These are phyloP conservation scores for Phialophora verrucosa DNA, from an alignment of 2,329 filamentous ascomycete species.

Conservation along the genomic window DNA sequence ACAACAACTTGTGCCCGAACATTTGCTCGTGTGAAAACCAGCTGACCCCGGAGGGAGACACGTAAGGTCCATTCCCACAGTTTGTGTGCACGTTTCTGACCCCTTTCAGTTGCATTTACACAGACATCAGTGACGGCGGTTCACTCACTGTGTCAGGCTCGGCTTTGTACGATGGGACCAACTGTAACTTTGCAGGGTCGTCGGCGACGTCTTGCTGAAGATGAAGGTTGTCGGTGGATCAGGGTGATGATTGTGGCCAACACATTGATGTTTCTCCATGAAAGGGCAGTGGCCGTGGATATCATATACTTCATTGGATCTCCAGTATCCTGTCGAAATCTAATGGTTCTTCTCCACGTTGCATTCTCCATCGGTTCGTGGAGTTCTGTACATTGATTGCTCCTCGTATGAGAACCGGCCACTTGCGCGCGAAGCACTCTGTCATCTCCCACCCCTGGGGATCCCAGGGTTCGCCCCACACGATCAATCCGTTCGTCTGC, in stretches of 20 bases:
- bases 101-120: conserved; percentile 12
- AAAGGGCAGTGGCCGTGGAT: not conserved
- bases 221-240: not conserved
- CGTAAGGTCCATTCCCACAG: not conserved
- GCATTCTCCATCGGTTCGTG: conserved; percentile 33
- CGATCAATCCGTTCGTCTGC: conserved; percentile 47
- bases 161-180: conserved; percentile 13
- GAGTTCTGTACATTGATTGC: conserved; percentile 22
- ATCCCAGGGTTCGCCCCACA: conserved; percentile 59
- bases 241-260: not conserved
- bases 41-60: conserved; percentile 11
- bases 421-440: conserved; percentile 54
- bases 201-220: conserved; percentile 15
- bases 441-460: conserved; percentile 56
- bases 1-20: conserved; percentile 16
- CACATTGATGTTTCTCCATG: not conserved
- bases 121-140: conserved; percentile 13
- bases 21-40: conserved; percentile 15
- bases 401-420: conserved; percentile 40
- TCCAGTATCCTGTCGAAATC: conserved; percentile 30
- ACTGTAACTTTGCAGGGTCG: conserved; percentile 11
- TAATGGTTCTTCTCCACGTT: conserved; percentile 31
- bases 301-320: conserved; percentile 14
- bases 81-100: not conserved
- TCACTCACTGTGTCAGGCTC: conserved; percentile 11